phyloP scores from a whole-genome alignment of 345 rosid species.

The Eucalyptus erythrocorys region DNA sequence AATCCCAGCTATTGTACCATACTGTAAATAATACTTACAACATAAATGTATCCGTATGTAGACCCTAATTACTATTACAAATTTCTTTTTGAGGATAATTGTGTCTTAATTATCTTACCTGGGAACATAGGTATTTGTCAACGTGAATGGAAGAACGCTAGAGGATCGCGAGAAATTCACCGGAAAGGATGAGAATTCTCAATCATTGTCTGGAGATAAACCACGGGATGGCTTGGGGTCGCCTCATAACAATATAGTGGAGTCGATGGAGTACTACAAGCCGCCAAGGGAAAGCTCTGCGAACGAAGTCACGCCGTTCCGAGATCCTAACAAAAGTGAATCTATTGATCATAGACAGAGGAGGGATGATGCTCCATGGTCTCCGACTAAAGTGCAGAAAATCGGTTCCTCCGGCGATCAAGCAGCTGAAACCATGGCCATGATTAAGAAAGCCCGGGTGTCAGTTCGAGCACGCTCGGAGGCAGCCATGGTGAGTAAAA shows the following conservation, averaged over 20 bases:
- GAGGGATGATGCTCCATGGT: not conserved
- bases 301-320: not conserved
- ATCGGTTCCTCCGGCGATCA: not conserved
- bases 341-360: not conserved
- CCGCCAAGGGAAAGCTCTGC: not conserved
- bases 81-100: not conserved
- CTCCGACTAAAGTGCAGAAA: not conserved
- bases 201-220: not conserved
- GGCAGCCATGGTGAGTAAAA: constrained; percentile 33
- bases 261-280: not conserved
- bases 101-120: not conserved
- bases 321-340: not conserved
- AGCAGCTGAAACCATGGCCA: constrained; percentile 8
- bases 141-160: not conserved
- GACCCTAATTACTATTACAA: not conserved
- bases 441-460: constrained; percentile 53
- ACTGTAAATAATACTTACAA: not conserved
- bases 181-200: not conserved
- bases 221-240: not conserved
- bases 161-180: not conserved
- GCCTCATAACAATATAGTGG: not conserved
- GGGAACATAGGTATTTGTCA: not conserved
- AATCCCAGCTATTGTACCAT: not conserved
- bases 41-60: not conserved
- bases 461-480: constrained; percentile 64